phyloP scores from a whole-genome alignment of 805 yeast genomes.

The Metschnikowia vanudenii region DNA sequence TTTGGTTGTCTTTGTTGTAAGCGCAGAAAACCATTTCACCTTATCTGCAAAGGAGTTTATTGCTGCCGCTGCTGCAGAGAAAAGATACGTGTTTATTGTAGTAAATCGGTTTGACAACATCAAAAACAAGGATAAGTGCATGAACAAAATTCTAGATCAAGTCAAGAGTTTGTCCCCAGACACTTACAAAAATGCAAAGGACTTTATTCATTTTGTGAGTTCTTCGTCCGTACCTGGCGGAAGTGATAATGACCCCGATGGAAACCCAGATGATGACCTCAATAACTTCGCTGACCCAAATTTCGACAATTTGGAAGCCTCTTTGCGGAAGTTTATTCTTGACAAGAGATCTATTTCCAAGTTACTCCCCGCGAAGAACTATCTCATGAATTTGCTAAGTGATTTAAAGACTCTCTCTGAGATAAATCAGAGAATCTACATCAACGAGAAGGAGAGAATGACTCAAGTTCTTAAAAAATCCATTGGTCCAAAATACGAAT shows the following conservation, averaged over 20 bases:
- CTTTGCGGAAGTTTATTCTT: slow-evolving; percentile 78
- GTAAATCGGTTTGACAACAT: slow-evolving; percentile 91
- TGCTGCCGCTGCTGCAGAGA: slow-evolving; percentile 85
- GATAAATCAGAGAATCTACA: slow-evolving; percentile 57
- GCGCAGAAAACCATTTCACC: slow-evolving; percentile 94
- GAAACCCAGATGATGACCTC: slow-evolving; percentile 28
- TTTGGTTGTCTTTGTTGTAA: slow-evolving; percentile 91
- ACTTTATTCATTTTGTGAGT: slow-evolving; percentile 90
- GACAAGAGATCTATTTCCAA: slow-evolving; percentile 89
- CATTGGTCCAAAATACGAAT: slow-evolving; percentile 64
- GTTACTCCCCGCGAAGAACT: slow-evolving; percentile 90
- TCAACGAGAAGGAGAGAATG: slow-evolving; percentile 48
- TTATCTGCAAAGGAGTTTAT: slow-evolving; percentile 92
- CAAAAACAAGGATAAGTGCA: slow-evolving; percentile 76
- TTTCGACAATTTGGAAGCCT: slow-evolving; percentile 81
- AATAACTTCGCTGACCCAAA: slow-evolving; percentile 50
- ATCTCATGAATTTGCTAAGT: slow-evolving; percentile 60
- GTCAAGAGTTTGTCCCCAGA: slow-evolving; percentile 85
- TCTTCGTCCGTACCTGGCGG: slow-evolving; percentile 50
- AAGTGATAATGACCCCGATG: slow-evolving; percentile 33
- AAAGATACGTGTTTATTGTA: slow-evolving; percentile 88
- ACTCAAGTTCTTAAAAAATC: slow-evolving; percentile 47
- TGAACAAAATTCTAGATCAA: slow-evolving; percentile 74
- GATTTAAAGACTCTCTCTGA: slow-evolving; percentile 64
- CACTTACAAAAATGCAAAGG: slow-evolving; percentile 82